Base-by-base conservation (phyloP, 768 basidiomycete genomes). In the Amanita exitialis region DNA sequence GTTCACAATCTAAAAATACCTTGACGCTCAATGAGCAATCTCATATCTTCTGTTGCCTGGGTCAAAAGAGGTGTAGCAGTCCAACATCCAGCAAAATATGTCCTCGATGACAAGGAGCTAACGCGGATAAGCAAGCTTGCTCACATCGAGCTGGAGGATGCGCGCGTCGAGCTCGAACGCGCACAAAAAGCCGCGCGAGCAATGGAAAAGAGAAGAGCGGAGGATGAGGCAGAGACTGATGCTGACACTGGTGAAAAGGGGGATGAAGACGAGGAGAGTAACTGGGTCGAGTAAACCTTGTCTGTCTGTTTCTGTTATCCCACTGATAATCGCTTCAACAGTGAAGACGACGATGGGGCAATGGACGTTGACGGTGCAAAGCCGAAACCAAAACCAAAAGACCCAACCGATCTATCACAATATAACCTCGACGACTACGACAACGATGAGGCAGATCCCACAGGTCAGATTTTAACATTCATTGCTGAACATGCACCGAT, bases 341-440 rank as follows among this genome's bases (percentile, higher is more conserved):
- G 69, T 61, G 70, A 66, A 38, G 66, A 66, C 36, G 76, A 79
- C 57, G 65, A 65, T 36, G 76, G 79, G 56, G 70, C 77, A 45
- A 89, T 87, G 83, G 80, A 79, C 44, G 75, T 80, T 54, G 80
- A 80, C 61, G 64, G 58, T 16, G 55, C 61, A 35, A 57, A 60
- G 48, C 58, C 64, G 6, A 70, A 65, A 58, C 52, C 57, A 52
- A 70, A 70, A n/a, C 6, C 21, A 13, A 34, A 27, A 34, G 49
- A 51, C 50, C 61, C 62, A 4, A 83, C 88, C 52, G 90, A 90
- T 66, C 69, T 99, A 16, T 78, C 86, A 0, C 72, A 90, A 56
- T 99, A 97, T 64, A 84, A 94, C 51, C 68, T 98, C 53, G 94
- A 97, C 59, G 78, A 84, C 10, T 99, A 98, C 60, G 95, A 98